Percentiles rank a stretch among this genome's conserved stretches.
Evolutionary conservation across 2,329 filamentous ascomycete genomes (phyloP).

Genomic region (Drechslerella dactyloides): DNA sequence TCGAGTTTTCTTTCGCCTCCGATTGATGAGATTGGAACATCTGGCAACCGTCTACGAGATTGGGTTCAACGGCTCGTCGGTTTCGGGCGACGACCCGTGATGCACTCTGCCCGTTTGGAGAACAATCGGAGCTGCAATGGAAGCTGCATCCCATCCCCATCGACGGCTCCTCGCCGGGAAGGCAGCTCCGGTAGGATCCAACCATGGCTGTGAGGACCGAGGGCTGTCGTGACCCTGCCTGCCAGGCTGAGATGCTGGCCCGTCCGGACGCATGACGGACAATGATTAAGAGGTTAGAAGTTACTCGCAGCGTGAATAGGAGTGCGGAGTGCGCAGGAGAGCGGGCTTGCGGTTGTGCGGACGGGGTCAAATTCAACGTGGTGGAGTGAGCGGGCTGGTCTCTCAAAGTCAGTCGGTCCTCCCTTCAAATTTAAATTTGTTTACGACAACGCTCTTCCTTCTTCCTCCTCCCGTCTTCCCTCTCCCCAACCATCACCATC

Average conservation of each 20-base stretch:
- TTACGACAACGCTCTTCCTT: conserved; percentile 42
- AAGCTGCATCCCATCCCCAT: conserved; percentile 7
- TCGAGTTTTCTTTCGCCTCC: conserved; percentile 8
- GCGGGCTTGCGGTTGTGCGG: not conserved
- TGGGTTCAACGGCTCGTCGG: conserved; percentile 42
- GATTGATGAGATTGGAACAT: not conserved
- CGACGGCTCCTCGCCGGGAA: not conserved
- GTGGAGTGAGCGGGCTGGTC: not conserved
- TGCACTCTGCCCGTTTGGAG: conserved; percentile 33
- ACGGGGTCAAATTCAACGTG: not conserved
- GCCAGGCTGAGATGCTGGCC: too few relatives aligned
- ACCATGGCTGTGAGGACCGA: not conserved
- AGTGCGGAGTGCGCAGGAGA: not conserved
- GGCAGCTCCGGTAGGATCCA: conserved; percentile 6
- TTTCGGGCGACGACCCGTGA: conserved; percentile 21
- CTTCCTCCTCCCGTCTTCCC: conserved; percentile 7
- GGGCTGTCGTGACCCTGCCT: too few relatives aligned
- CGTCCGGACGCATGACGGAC: too few relatives aligned
- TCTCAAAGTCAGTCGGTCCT: conserved; percentile 4
- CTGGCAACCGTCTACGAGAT: conserved; percentile 15
- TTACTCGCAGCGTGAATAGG: too few relatives aligned
- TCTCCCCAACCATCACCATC: conserved; percentile 1
- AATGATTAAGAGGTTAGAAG: too few relatives aligned
- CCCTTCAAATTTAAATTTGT: conserved; percentile 49
- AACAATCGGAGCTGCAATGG: conserved; percentile 23